Percentiles rank a stretch among this genome's conserved stretches.
These are phyloP conservation scores for Penicillium sclerotiorum DNA, from an alignment of 2,329 filamentous ascomycete genomes.

Conservation along the genomic window DNA sequence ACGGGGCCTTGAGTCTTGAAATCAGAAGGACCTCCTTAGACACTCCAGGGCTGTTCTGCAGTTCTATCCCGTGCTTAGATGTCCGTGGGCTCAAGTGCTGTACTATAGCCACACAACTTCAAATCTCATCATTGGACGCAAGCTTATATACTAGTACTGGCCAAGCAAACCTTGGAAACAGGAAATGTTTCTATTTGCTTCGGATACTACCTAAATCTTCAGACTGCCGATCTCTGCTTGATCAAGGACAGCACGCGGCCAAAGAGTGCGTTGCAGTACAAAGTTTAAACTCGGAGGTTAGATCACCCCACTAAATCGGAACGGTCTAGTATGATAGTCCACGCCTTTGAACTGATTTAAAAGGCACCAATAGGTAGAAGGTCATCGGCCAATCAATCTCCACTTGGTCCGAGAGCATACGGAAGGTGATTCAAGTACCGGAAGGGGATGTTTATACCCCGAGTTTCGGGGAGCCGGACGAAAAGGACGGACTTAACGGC, in stretches of 20 bases:
- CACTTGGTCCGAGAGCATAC: neutral
- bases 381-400: neutral
- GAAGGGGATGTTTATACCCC: neutral
- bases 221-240: slow-evolving; percentile 11
- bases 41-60: neutral
- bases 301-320: slow-evolving; percentile 7
- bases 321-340: neutral
- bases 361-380: neutral
- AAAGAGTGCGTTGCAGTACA: neutral
- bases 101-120: no score
- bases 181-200: neutral
- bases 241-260: slow-evolving; percentile 4
- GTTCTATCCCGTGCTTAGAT: no score
- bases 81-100: no score
- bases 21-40: no score
- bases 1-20: neutral
- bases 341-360: neutral
- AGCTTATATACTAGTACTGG: no score
- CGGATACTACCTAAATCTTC: neutral
- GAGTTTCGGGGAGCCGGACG: slow-evolving; percentile 9
- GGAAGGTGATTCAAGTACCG: neutral
- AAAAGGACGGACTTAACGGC: slow-evolving; percentile 12
- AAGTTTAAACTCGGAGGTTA: slow-evolving; percentile 4
- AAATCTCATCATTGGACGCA: neutral
- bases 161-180: no score